Conservation (phyloP, 2,329 filamentous ascomycete species). For the Periconia macrospinosa region DNA sequence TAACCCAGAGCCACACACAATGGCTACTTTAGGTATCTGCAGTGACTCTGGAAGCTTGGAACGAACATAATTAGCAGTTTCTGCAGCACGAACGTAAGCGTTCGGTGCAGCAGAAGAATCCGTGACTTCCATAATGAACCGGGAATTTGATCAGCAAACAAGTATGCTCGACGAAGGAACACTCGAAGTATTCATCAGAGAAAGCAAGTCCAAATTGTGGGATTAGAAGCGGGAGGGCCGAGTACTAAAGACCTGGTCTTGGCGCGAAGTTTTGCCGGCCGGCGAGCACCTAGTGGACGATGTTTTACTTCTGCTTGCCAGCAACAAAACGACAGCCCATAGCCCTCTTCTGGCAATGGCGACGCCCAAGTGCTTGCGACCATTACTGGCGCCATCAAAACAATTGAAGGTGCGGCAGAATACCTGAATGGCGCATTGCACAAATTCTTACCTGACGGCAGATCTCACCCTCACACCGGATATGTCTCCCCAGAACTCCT, state of each 20-base stretch:
- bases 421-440: background rate
- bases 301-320: constrained; percentile 18
- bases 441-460: constrained; percentile 21
- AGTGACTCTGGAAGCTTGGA: constrained; percentile 52
- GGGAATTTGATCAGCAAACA: background rate
- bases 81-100: constrained; percentile 49
- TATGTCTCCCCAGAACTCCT: constrained; percentile 17
- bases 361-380: constrained; percentile 47
- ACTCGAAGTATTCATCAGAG: background rate
- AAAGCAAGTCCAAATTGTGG: background rate
- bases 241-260: constrained; percentile 23
- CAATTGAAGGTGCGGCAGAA: constrained; percentile 42
- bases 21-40: constrained; percentile 60
- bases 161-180: background rate
- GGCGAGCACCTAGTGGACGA: constrained; percentile 25
- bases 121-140: constrained; percentile 19
- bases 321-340: constrained; percentile 6
- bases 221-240: constrained; percentile 2
- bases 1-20: constrained; percentile 67
- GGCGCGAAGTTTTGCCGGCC: constrained; percentile 32
- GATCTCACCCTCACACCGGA: constrained; percentile 25
- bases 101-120: constrained; percentile 31
- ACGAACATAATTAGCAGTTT: constrained; percentile 56
- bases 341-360: constrained; percentile 42
- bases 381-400: constrained; percentile 47